Evolutionary conservation across 176 grass and related monocot species (phyloP).

Genomic region (Microstegium vimineum): DNA sequence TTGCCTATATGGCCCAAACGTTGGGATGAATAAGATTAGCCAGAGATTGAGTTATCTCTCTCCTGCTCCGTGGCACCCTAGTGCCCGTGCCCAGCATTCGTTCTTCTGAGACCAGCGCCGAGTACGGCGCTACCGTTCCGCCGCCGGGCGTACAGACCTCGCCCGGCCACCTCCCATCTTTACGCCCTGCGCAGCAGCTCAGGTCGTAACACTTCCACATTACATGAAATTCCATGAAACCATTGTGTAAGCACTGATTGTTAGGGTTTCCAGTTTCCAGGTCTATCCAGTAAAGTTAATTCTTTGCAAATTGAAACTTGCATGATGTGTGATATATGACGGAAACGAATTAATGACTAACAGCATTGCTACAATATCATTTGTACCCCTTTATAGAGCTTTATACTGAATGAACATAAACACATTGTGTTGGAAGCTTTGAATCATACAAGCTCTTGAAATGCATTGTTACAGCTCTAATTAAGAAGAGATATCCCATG

Average conservation of each 20-base stretch:
- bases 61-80: too few relatives aligned
- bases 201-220: too few relatives aligned
- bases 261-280: not conserved
- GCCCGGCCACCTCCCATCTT: too few relatives aligned
- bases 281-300: not conserved
- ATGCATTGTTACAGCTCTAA: not conserved
- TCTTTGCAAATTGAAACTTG: not conserved
- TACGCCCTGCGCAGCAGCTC: too few relatives aligned
- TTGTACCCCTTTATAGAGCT: not conserved
- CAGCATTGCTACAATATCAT: not conserved
- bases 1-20: too few relatives aligned
- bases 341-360: not conserved
- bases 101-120: too few relatives aligned
- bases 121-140: too few relatives aligned
- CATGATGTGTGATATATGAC: not conserved
- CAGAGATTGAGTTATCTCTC: too few relatives aligned
- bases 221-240: constrained; percentile 3
- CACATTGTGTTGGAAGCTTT: not conserved
- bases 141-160: too few relatives aligned
- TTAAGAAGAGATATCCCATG: not conserved
- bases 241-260: not conserved
- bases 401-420: not conserved
- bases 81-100: too few relatives aligned
- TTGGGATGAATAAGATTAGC: too few relatives aligned
- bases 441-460: not conserved